Percentiles rank a stretch among this genome's conserved stretches.
phyloP scores from a whole-genome alignment of 352 stramenopile genomes.

The Thalassiosira delicatula region DNA sequence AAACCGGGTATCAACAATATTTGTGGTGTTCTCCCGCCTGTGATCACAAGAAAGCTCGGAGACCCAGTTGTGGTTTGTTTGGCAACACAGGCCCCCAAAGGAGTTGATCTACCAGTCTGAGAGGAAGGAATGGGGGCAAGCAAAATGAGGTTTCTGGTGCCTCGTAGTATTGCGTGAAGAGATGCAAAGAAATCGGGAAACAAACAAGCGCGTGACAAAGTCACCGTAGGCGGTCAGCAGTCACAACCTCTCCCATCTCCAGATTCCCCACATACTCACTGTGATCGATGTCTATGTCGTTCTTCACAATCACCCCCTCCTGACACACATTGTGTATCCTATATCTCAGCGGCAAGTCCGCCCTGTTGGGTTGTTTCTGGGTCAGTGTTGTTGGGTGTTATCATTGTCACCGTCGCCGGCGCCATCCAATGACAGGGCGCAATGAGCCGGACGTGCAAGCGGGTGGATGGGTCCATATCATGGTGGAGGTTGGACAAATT shows the following conservation, averaged over 20 bases:
- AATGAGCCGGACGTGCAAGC: no score
- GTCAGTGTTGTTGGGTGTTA: no score
- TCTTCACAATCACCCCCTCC: slow-evolving; percentile 84
- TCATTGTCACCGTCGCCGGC: no score
- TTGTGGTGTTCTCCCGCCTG: slow-evolving; percentile 84
- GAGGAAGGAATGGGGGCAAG: not conserved
- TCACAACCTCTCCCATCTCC: slow-evolving; percentile 85
- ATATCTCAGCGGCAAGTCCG: slow-evolving; percentile 63
- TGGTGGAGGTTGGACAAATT: no score
- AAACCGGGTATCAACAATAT: slow-evolving; percentile 85
- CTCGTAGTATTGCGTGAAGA: not conserved
- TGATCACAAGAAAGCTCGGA: slow-evolving; percentile 85
- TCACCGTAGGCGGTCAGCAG: slow-evolving; percentile 60
- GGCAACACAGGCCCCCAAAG: slow-evolving; percentile 84
- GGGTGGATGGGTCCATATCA: not conserved
- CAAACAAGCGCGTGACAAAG: not conserved
- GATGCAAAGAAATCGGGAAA: not conserved
- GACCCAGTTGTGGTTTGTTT: slow-evolving; percentile 83
- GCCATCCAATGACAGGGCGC: no score
- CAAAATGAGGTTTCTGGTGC: not conserved
- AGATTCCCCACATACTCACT: slow-evolving; percentile 84
- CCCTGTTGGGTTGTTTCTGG: not conserved
- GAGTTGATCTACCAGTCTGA: slow-evolving; percentile 85
- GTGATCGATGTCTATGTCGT: slow-evolving; percentile 86
- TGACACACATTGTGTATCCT: slow-evolving; percentile 84